Evolutionary conservation across 75 land plant species (phyloP), one percentile per base, ranked within the genome.

Genomic region (Picea glauca): DNA sequence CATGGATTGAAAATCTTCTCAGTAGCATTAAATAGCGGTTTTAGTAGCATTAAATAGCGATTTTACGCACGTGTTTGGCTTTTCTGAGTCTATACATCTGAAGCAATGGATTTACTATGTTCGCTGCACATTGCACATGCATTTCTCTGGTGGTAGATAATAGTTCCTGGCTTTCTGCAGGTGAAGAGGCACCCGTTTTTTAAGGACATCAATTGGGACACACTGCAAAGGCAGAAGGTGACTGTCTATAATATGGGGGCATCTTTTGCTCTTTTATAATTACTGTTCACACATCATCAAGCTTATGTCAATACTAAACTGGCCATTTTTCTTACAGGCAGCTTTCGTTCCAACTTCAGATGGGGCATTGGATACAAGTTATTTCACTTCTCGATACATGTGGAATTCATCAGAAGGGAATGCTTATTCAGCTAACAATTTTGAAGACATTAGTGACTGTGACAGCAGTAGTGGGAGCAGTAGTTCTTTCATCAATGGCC

Each of bases 151-250:
- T 50, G 8, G 13, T 50, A 50, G 9, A 18, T 43, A 23, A 1
- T 21, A 76, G 11, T n/a, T 31, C 17, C 65, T 76, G 77, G 35
- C 20, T 64, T 38, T 62, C 54, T 78, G 74, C 88, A 97, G 99
- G 99, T 97, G 72, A 97, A 97, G 83, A 88, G 91, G 26, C 99
- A 97, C 82, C 78, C 80, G 1, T 94, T 93, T 79, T 97, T 97
- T 83, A 91, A 88, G 82, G 88, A 94, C 78, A 93, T 97, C 76
- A 93, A 93, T 76, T 97, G 99, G 99, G 94, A 97, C 83, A 97
- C 95, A n/a, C 87, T 94, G 67, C 98, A 95, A n/a, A 87, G 95
- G 59, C 98, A 97, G 72, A 94, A 97, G 99, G 98, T 96, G 61
- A 68, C 17, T 62, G 43, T 75, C 32, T 77, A 9, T 66, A n/a